These are phyloP conservation scores for Triticum dicoccoides DNA, from an alignment of 176 grass and related monocot genomes.

Conservation along the genomic window DNA sequence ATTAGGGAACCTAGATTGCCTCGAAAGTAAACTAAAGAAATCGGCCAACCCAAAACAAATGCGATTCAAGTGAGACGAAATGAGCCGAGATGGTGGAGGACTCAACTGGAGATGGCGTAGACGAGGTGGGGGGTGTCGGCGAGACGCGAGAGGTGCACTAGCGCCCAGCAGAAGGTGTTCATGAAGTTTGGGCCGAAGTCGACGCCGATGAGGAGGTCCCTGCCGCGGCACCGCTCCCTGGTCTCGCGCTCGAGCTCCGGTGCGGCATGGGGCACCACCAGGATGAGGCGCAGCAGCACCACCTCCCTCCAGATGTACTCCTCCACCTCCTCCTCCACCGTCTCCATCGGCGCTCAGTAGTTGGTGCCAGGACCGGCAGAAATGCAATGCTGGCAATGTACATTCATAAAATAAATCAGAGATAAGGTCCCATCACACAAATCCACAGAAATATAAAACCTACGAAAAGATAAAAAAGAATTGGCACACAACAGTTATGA, in stretches of 20 bases:
- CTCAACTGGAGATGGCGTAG: conserved; percentile 71
- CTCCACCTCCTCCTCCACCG: conserved; percentile 60
- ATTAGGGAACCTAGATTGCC: background rate
- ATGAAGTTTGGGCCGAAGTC: conserved; percentile 85
- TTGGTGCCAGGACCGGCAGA: no score
- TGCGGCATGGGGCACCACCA: conserved; percentile 35
- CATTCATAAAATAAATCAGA: no score
- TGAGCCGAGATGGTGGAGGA: background rate
- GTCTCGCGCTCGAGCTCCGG: conserved; percentile 84
- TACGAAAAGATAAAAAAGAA: no score
- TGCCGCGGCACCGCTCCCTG: conserved; percentile 63
- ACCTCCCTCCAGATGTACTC: conserved; percentile 88
- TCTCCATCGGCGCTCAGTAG: conserved; percentile 40
- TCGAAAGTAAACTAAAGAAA: background rate
- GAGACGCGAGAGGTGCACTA: conserved; percentile 71
- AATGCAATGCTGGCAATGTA: no score
- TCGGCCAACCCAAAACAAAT: background rate
- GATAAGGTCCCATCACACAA: no score
- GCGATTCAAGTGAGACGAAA: background rate
- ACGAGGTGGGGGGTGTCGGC: conserved; percentile 82
- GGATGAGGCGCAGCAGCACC: conserved; percentile 63
- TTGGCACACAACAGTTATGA: no score
- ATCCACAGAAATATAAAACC: no score
- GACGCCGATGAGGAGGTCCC: conserved; percentile 67
- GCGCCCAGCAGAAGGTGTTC: conserved; percentile 81